phyloP scores from a whole-genome alignment of 2,329 filamentous ascomycete genomes.

The Ophiocordyceps camponoti-saundersi region DNA sequence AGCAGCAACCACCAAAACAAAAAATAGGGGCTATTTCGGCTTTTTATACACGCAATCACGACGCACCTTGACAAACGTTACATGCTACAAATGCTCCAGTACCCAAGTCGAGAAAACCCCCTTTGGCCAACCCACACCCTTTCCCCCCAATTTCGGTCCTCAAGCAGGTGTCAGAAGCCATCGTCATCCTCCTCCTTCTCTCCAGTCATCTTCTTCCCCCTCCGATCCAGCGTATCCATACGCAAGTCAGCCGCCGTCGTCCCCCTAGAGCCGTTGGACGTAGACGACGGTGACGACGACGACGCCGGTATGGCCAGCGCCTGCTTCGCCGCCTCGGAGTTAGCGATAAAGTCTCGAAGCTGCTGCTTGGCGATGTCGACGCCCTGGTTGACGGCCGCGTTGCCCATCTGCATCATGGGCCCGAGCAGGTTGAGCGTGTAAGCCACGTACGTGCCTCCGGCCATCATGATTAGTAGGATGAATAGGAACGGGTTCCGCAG shows the following conservation, averaged over 20 bases:
- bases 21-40: no score
- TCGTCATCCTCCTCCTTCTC: constrained; percentile 39
- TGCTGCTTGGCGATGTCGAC: constrained; percentile 84
- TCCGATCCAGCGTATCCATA: constrained; percentile 43
- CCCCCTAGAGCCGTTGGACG: constrained; percentile 18
- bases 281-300: constrained; percentile 4
- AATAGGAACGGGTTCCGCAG: constrained; percentile 89
- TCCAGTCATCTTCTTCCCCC: constrained; percentile 30
- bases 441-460: constrained; percentile 67
- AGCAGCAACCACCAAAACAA: no score
- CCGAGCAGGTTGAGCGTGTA: constrained; percentile 92
- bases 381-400: constrained; percentile 73
- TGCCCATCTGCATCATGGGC: constrained; percentile 88
- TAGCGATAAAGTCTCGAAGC: constrained; percentile 76
- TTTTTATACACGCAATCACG: neutral
- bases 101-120: neutral
- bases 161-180: neutral
- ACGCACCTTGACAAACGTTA: neutral
- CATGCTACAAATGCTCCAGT: neutral
- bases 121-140: no score
- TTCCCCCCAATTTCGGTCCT: no score
- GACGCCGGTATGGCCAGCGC: constrained; percentile 57
- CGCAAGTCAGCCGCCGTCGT: constrained; percentile 23
- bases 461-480: constrained; percentile 64
- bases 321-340: constrained; percentile 68